Evolutionary conservation across 1,139 yeast genomes (phyloP).

Genomic region (Candida sanyaensis): DNA sequence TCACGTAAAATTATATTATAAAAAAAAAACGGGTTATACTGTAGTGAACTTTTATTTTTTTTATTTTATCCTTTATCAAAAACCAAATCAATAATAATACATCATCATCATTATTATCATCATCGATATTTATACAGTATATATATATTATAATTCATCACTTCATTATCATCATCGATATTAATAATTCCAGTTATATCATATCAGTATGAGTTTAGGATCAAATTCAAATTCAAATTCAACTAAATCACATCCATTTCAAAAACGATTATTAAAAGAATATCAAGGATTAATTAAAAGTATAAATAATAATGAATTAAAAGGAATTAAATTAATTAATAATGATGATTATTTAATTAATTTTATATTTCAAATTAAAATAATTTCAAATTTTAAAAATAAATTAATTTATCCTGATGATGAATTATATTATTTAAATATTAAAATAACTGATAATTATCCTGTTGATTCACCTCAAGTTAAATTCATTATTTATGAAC

Average conservation of each 20-base stretch:
- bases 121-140: no score
- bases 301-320: constrained; percentile 21
- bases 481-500: constrained; percentile 39
- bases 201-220: no score
- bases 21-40: no score
- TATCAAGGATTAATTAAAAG: constrained; percentile 19
- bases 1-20: no score
- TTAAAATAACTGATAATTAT: constrained; percentile 49
- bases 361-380: constrained; percentile 26
- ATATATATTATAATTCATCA: no score
- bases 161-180: no score
- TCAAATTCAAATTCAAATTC: no score
- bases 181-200: no score
- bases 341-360: constrained; percentile 23
- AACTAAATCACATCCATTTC: constrained; percentile 27
- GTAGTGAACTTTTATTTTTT: no score
- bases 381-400: constrained; percentile 18
- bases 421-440: constrained; percentile 33
- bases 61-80: no score
- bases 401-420: constrained; percentile 30
- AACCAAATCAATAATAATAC: no score
- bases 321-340: constrained; percentile 30
- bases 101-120: no score
- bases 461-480: constrained; percentile 71
- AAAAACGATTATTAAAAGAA: constrained; percentile 46